Conservation (phyloP, 352 stramenopile genomes). For the Phytophthora citricola region DNA sequence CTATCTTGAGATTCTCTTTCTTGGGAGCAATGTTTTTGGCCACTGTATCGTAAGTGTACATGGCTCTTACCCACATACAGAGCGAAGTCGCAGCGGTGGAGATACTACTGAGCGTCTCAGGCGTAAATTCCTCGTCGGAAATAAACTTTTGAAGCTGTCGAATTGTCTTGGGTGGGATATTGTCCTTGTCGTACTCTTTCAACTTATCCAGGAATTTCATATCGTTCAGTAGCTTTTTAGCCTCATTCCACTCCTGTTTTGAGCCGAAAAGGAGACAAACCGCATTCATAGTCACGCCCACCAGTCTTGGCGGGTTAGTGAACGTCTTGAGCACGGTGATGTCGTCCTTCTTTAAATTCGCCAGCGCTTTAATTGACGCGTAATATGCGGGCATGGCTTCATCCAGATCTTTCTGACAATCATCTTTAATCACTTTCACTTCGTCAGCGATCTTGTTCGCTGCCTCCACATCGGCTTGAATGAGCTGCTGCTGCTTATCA, state of each 20-base stretch:
- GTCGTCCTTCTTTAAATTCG: constrained; percentile 92
- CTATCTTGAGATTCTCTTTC: constrained; percentile 89
- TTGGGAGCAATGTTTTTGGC: constrained; percentile 95
- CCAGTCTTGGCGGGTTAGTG: constrained; percentile 87
- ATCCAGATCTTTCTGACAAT: constrained; percentile 94
- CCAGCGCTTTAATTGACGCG: constrained; percentile 90
- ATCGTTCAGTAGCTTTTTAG: constrained; percentile 91
- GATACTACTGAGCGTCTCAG: constrained; percentile 90
- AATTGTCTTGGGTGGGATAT: constrained; percentile 89
- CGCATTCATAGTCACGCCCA: constrained; percentile 93
- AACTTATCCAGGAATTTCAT: constrained; percentile 93
- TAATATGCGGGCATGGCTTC: constrained; percentile 94
- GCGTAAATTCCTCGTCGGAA: constrained; percentile 90
- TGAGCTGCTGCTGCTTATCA: constrained; percentile 91
- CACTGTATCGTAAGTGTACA: constrained; percentile 95
- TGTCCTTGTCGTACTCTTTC: constrained; percentile 90
- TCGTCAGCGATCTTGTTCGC: constrained; percentile 92
- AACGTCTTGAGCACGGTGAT: constrained; percentile 94
- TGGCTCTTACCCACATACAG: constrained; percentile 95
- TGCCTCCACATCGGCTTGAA: constrained; percentile 92
- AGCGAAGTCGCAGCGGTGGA: constrained; percentile 92
- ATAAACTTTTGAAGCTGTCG: constrained; percentile 92
- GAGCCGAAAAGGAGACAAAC: constrained; percentile 90
- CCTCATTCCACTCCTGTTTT: constrained; percentile 93
- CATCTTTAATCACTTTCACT: constrained; percentile 94